A percentile compares a stretch with the other conserved stretches of the same genome.
These are phyloP conservation scores for Sugiyamaella castrensis DNA, from an alignment of 1,139 yeast species.

Conservation along the genomic window DNA sequence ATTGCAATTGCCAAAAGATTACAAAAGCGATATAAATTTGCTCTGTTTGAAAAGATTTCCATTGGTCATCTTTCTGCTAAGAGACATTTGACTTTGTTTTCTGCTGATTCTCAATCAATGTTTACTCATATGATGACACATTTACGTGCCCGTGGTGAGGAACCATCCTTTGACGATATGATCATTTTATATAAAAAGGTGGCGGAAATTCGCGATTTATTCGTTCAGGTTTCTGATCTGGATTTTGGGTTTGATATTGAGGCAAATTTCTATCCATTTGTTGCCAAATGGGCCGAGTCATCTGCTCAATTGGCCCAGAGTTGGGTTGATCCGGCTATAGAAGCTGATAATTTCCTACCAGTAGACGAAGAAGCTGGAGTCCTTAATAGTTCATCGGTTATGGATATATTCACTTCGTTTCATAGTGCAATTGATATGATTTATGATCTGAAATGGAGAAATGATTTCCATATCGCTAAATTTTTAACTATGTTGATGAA, in stretches of 20 bases:
- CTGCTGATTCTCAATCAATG: constrained; percentile 62
- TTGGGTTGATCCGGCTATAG: constrained; percentile 55
- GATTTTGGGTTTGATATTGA: constrained; percentile 59
- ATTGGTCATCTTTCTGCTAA: constrained; percentile 57
- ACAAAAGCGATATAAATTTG: constrained; percentile 60
- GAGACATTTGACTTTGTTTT: constrained; percentile 57
- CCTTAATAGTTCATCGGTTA: constrained; percentile 54
- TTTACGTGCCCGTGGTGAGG: constrained; percentile 38
- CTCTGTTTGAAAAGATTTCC: constrained; percentile 56
- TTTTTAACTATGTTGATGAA: constrained; percentile 57
- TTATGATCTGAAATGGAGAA: constrained; percentile 58
- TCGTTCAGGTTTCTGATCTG: constrained; percentile 47
- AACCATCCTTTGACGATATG: constrained; percentile 57
- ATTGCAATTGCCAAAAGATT: constrained; percentile 50
- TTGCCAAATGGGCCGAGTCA: constrained; percentile 55
- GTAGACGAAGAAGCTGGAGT: constrained; percentile 44
- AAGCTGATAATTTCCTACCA: constrained; percentile 55
- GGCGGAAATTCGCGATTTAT: constrained; percentile 54
- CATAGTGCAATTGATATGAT: constrained; percentile 56
- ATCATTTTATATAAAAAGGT: constrained; percentile 57
- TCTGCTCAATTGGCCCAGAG: constrained; percentile 49
- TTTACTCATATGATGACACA: constrained; percentile 51
- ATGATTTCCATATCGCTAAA: constrained; percentile 58
- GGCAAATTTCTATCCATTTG: constrained; percentile 54
- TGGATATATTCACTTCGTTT: constrained; percentile 64